Evolutionary conservation across 1,139 yeast genomes (phyloP).

Genomic region (Arxiozyma heterogenica): DNA sequence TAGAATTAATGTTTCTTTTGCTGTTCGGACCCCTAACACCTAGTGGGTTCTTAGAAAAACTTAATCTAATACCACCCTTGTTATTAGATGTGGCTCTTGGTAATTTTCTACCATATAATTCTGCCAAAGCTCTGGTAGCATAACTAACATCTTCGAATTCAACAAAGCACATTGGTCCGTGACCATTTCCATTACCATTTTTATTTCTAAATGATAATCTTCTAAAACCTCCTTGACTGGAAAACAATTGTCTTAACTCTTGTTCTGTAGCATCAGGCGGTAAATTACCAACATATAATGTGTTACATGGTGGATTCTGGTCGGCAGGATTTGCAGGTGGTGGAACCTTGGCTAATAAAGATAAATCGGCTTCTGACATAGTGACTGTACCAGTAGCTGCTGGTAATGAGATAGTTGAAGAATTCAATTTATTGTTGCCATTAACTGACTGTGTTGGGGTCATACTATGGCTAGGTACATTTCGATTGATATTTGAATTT

Average conservation of each 20-base stretch:
- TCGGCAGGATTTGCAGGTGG: slow-evolving; percentile 99
- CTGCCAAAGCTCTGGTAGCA: slow-evolving; percentile 91
- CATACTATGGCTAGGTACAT: slow-evolving; percentile 1
- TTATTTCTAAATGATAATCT: slow-evolving; percentile 82
- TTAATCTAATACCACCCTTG: slow-evolving; percentile 89
- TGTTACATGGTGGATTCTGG: slow-evolving; percentile 97
- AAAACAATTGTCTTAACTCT: slow-evolving; percentile 77
- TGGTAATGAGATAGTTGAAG: slow-evolving; percentile 3
- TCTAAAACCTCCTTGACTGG: slow-evolving; percentile 87
- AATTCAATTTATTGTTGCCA: not conserved
- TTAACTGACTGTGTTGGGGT: not conserved
- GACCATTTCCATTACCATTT: slow-evolving; percentile 39
- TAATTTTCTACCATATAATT: slow-evolving; percentile 77
- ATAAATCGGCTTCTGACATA: slow-evolving; percentile 53
- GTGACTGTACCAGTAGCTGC: slow-evolving; percentile 7
- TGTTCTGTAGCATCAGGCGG: slow-evolving; percentile 97
- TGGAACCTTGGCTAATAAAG: slow-evolving; percentile 68
- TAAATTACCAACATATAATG: slow-evolving; percentile 88
- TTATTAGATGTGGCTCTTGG: slow-evolving; percentile 58
- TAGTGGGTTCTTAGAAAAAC: slow-evolving; percentile 90
- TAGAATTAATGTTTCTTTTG: slow-evolving; percentile 17
- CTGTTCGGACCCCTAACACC: slow-evolving; percentile 70
- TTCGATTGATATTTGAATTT: not conserved
- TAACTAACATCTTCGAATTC: slow-evolving; percentile 93
- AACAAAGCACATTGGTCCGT: slow-evolving; percentile 98